Base-by-base conservation (phyloP, 169 alveolate species). In the Cryptosporidium bovis region DNA sequence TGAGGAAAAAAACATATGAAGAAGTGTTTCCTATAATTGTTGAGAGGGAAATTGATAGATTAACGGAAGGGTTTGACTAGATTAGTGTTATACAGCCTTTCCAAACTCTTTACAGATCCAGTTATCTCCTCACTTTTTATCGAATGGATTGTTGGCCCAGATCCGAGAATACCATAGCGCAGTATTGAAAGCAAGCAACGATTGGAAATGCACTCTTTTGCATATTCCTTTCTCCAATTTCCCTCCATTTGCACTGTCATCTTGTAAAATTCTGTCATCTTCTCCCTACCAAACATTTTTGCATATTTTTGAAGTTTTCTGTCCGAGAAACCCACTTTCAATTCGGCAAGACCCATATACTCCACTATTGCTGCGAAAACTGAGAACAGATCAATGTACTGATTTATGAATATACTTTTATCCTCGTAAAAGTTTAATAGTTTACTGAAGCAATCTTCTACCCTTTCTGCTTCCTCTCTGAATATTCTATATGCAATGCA, bases 91-190 rank as follows among this genome's bases (percentile, higher is more conserved):
- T 40, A 6, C 4, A 40, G 10, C 48, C 4, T 8, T 8, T 40
- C 48, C 48, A 40, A 40, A 40, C 48, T 6, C 10, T 40, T 40
- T 6, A 40, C 0, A 6, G 48, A 40, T 8, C 10, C 48, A 6
- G 10, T 40, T 51, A 71, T 71, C 20, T 71, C 84, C 51, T 55
- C 56, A 20, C 44, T 51, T 29, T 71, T 71, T 6, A 71, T 13
- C 13, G 58, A 51, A n/a, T 71, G 84, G 31, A 51, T 53, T 33
- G 27, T 71, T 36, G 53, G 15, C 50, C 65, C 65, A 67, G 29
- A 50, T 24, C 60, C 60, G 13, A 71, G 34, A n/a, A 71, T 55
- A 20, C 84, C 84, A 71, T 51, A 56, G 12, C 84, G 84, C 15
- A 71, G 27, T 12, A 71, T 3, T 4, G 66, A 27, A 60, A 71